Base-by-base conservation (phyloP, 192 early-diverging fungal genomes). In the Rhizoclosmatium globosum region DNA sequence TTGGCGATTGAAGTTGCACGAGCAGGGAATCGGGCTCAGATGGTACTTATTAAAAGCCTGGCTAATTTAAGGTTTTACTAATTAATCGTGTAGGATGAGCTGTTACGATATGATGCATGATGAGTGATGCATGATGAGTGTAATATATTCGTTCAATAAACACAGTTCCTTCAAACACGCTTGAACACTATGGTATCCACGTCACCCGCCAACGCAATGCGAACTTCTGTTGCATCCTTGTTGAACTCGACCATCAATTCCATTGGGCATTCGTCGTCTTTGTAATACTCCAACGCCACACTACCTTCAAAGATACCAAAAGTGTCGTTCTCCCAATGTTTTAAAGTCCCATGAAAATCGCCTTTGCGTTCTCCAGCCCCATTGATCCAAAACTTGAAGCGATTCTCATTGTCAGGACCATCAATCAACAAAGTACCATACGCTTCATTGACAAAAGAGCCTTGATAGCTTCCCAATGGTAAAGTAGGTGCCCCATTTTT, bases 221-320 rank as follows among this genome's bases (percentile, higher is more conserved):
- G 31, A 31, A 31, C 31, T 31, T 31, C 31, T 31, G 31, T 31
- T 31, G 31, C 31, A 31, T 31, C 31, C 31, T 31, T 31, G 31
- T 31, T 31, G 31, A 31, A 31, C 31, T 31, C 31, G 31, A 31
- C 31, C 31, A 31, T 31, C 31, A 31, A 31, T 53, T 53, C 50
- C 50, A 53, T 13, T 7, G 50, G 50, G 50, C 50, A 53, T 53
- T 53, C 50, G 50, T 53, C 6, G 17, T 53, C 50, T 17, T 53
- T 17, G 50, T 53, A 17, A 53, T 50, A 39, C n/a, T 53, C 50
- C 17, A 53, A 13, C 50, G 9, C 6, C 6, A 17, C 9, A 53
- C 50, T 71, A 61, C 44, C 48, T 58, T 74, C 38, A 19, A 47
- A 38, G 68, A 70, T 67, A 13, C 43, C 44, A 61, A 59, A 74